Evolutionary conservation across 1,284 basidiomycete species (phyloP).

Genomic region (Papiliotrema terrestris): DNA sequence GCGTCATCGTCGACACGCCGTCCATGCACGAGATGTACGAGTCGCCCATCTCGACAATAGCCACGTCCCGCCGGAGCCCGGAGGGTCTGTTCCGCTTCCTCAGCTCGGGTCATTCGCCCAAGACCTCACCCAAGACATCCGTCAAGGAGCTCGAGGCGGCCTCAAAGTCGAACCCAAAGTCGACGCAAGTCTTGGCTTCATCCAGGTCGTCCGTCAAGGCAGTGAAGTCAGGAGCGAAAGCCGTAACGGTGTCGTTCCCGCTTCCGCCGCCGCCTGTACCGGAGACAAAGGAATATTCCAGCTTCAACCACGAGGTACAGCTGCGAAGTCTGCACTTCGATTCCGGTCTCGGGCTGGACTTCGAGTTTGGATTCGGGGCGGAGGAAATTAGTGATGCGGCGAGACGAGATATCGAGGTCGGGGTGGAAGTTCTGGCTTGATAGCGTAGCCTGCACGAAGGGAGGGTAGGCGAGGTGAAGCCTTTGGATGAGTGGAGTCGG

Average conservation of each 20-base stretch:
- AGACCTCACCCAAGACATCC: no score
- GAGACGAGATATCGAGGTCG: no score
- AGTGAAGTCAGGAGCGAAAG: background rate
- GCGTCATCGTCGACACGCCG: background rate
- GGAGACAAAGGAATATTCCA: conserved; percentile 9
- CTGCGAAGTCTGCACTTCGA: background rate
- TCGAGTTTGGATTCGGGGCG: no score
- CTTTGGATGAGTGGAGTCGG: no score
- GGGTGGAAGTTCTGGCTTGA: no score
- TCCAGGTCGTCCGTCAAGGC: background rate
- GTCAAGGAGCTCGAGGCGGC: no score
- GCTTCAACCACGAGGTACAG: conserved; percentile 12
- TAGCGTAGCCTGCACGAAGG: no score
- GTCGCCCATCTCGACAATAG: background rate
- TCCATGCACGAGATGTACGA: background rate
- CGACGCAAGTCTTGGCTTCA: background rate
- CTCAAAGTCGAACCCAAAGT: no score
- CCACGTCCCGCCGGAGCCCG: background rate
- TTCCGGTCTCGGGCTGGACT: no score
- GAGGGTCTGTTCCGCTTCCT: conserved; percentile 7
- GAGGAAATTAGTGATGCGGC: no score
- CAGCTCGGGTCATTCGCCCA: no score
- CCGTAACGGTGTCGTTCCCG: background rate
- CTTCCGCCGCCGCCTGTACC: background rate
- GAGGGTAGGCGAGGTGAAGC: no score